Evolutionary conservation across 805 yeast genomes (phyloP).

Genomic region (Schizosaccharomyces lindneri): DNA sequence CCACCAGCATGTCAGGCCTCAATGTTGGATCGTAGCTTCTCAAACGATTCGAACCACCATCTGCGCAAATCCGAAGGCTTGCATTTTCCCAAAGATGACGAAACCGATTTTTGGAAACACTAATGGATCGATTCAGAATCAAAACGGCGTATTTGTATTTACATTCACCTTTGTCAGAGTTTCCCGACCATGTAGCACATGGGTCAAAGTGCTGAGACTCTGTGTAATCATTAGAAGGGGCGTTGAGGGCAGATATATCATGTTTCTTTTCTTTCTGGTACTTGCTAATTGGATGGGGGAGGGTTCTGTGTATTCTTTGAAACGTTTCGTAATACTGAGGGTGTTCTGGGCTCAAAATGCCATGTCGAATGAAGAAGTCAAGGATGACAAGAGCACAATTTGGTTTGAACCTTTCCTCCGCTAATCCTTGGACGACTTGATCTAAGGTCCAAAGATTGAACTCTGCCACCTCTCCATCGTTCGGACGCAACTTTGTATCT

Average conservation of each 20-base stretch:
- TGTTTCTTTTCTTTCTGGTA: not conserved
- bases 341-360: conserved; percentile 34
- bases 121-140: not conserved
- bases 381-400: conserved; percentile 56
- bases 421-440: conserved; percentile 22
- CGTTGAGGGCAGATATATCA: not conserved
- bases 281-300: conserved; percentile 38
- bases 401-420: conserved; percentile 52
- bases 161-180: not conserved
- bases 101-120: not conserved
- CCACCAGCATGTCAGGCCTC: not conserved
- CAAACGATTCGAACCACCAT: conserved; percentile 1
- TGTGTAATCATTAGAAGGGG: not conserved
- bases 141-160: not conserved
- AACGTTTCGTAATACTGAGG: conserved; percentile 37
- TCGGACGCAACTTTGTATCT: conserved; percentile 27
- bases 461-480: conserved; percentile 53
- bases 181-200: not conserved
- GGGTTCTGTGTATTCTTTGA: conserved; percentile 33
- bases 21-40: not conserved
- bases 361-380: conserved; percentile 76
- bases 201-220: not conserved
- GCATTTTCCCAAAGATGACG: not conserved
- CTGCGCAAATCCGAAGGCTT: not conserved
- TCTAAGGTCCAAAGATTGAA: conserved; percentile 39